A percentile compares a stretch with the other conserved stretches of the same genome.
These are phyloP conservation scores for Arthrinium phaeospermum DNA, from an alignment of 2,329 filamentous ascomycete species.

Conservation along the genomic window DNA sequence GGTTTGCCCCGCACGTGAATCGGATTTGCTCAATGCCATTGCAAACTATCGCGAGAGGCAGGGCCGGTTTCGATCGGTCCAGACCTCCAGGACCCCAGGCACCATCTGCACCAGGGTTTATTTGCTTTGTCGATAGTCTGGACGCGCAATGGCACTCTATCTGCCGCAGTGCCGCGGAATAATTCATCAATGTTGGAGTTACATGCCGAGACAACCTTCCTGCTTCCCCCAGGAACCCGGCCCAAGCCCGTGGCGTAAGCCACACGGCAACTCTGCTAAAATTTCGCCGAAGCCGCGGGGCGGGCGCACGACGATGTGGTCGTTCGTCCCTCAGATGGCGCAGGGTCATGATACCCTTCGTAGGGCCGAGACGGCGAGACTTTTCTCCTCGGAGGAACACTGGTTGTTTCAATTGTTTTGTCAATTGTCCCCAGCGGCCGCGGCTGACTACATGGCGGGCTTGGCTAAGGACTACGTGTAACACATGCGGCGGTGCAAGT, in stretches of 20 bases:
- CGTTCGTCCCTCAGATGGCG: no score
- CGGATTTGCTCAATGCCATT: background rate
- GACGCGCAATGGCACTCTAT: background rate
- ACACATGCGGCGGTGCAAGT: background rate
- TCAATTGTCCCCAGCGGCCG: background rate
- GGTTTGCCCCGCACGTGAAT: conserved; percentile 2
- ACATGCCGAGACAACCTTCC: background rate
- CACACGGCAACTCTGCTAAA: background rate
- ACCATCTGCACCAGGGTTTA: background rate
- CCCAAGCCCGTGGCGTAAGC: background rate
- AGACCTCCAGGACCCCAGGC: no score
- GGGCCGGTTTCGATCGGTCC: no score
- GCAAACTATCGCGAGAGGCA: conserved; percentile 4
- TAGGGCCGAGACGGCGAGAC: background rate
- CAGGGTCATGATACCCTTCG: background rate
- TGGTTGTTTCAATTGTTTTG: background rate
- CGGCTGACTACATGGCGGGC: background rate
- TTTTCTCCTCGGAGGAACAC: background rate
- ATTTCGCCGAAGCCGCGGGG: background rate
- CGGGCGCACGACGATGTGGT: background rate
- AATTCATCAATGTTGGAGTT: background rate
- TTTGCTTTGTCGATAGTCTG: background rate
- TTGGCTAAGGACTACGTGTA: background rate
- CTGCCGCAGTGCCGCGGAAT: background rate
- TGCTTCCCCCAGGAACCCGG: background rate